These are phyloP conservation scores for Trifolium repens DNA, from an alignment of 306 rosid genomes.

Conservation along the genomic window DNA sequence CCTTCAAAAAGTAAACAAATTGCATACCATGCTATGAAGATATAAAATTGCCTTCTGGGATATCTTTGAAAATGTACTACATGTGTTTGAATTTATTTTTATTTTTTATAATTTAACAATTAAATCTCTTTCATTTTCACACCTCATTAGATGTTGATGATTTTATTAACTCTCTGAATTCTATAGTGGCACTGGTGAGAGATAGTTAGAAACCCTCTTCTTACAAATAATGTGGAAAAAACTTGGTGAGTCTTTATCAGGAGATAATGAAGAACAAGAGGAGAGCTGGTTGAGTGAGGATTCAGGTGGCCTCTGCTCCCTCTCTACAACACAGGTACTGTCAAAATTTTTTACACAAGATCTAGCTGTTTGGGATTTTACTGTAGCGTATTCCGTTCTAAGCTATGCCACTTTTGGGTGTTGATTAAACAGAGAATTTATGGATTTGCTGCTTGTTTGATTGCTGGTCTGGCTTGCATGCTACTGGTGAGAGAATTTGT, in stretches of 20 bases:
- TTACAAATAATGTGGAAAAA: conserved; percentile 66
- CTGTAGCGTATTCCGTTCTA: conserved; percentile 26
- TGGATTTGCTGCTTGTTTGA: conserved; percentile 74
- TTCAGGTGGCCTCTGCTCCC: conserved; percentile 66
- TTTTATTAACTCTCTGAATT: conserved; percentile 3
- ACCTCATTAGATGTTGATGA: conserved; percentile 9
- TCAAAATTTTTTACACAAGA: not conserved
- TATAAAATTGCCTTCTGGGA: not conserved
- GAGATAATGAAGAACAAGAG: conserved; percentile 56
- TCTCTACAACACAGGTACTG: conserved; percentile 78
- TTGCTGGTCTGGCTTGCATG: conserved; percentile 78
- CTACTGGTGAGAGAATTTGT: conserved; percentile 65
- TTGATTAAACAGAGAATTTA: conserved; percentile 77
- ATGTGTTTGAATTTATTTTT: conserved; percentile 14
- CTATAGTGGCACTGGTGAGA: conserved; percentile 19
- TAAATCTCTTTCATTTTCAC: conserved; percentile 18
- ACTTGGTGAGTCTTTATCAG: conserved; percentile 45
- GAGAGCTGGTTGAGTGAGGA: conserved; percentile 66
- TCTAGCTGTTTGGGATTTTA: conserved; percentile 20
- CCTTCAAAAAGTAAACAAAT: not conserved
- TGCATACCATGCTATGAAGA: conserved; percentile 1
- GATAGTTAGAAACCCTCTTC: conserved; percentile 24
- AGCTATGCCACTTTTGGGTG: conserved; percentile 40
- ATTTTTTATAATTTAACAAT: not conserved
- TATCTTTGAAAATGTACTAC: not conserved